Base-by-base conservation (phyloP, 495 filamentous ascomycete species). In the Stereocaulon alpinum region DNA sequence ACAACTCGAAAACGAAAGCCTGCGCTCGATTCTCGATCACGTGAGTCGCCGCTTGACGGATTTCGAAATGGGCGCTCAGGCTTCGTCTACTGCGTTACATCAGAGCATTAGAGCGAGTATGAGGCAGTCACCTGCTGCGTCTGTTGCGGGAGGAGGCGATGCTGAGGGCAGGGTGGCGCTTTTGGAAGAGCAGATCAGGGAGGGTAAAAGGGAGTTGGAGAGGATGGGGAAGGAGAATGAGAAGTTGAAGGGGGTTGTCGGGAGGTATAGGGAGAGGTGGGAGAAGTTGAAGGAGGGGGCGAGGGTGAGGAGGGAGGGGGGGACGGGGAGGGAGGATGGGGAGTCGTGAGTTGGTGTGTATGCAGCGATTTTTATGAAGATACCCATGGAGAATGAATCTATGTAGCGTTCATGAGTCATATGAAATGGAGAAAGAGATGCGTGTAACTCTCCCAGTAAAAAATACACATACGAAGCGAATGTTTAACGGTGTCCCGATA, bases 31-130 rank as follows among this genome's bases (percentile, higher is more conserved):
- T 55, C 79, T 89, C 17, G 89, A 96, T 65, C 84, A 85, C 29
- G 74, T 93, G n/a, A 84, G 81, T 53, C 85, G 82, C 55, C 77
- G 91, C 0, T 76, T 96, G 14, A 83, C 88, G 60, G 85, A 88
- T 63, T 96, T 92, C 75, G 90, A 96, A 70, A 82, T 86, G 54
- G 86, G 85, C 65, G 84, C 87, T 1, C 91, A 95, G 69, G 86
- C 82, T 52, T 88, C 84, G 9, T 86, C 82, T 20, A 80, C 89
- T 72, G 88, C 86, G 2, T 75, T 96, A 9, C 85, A 87, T 30
- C 86, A 92, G 68, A 91, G 86, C 64, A 77, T 94, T 61, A 79
- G 87, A 50, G 76, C 86, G 18, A 83, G 85, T 69, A 78, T 82
- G 37, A 65, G 37, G 14, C 72, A 77, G 55, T 69, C 75, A 1